A percentile compares a stretch with the other conserved stretches of the same genome.
Conservation (phyloP, 331 rosid genomes). For the Acacia concinna region DNA sequence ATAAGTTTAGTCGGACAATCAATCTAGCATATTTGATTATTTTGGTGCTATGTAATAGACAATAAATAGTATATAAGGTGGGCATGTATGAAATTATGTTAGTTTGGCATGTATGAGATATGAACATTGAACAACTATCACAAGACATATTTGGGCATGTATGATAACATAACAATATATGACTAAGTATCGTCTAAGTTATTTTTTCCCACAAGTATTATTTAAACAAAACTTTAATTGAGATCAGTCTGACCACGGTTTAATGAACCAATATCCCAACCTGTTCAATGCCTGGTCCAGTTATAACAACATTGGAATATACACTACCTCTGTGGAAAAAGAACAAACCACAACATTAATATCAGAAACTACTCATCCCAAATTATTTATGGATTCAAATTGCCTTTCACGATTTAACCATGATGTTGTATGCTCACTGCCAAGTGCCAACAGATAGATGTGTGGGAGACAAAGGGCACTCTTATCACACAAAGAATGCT, state of each 20-base stretch:
- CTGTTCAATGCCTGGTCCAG: not conserved
- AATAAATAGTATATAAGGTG: no score
- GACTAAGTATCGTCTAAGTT: no score
- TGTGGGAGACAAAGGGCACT: not conserved
- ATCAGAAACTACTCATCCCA: not conserved
- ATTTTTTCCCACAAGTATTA: no score
- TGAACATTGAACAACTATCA: no score
- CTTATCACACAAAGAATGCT: not conserved
- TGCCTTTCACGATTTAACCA: not conserved
- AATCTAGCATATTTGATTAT: no score
- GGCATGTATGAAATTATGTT: no score
- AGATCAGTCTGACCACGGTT: not conserved
- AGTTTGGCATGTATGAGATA: no score
- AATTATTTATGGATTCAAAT: not conserved
- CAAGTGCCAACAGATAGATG: not conserved
- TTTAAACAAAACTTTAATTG: not conserved
- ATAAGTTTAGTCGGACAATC: no score
- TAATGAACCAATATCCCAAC: not conserved
- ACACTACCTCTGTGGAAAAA: not conserved
- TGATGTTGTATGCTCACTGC: not conserved
- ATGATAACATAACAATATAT: no score
- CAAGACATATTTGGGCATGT: no score
- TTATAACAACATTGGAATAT: not conserved
- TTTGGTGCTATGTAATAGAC: no score
- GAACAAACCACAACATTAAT: no score